Evolutionary conservation across 2,329 filamentous ascomycete genomes (phyloP), one percentile per base, ranked within the genome.

Genomic region (Plenodomus biglobosus): DNA sequence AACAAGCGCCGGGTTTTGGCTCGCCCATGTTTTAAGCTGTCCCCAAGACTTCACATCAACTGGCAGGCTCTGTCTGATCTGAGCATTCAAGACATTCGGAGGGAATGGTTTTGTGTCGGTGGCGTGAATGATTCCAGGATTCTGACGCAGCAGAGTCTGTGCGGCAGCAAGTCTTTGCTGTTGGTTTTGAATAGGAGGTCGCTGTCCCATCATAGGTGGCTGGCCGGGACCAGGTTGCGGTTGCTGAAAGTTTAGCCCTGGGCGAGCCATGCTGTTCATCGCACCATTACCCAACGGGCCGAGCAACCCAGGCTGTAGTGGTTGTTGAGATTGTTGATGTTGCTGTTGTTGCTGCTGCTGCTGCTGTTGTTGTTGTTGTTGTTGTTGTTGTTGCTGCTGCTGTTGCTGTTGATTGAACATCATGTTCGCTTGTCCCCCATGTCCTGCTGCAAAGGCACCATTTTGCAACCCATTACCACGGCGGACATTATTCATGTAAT

Each of bases 1-100:
- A 13, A 66, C 37, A 11, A 66, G 48, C 27, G 48, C 49, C 8
- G 71, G 67, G 46, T 82, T 82, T 37, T 76, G 69, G 21, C 63
- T 59, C 15, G 76, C 76, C 72, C 79, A 81, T 43, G 77, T 69
- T 63, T 83, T 84, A 6, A 85, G 69, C 46, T 82, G 77, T 8
- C 76, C 76, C 82, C 82, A 85, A 2, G 75, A 78, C 55, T 75
- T 78, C 19, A 84, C 70, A 11, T 77, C 66, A 21, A 75, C 76
- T 5, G 81, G 80, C 8, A 81, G 39, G 35, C 46, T 62, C 39
- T 64, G 55, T 42, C 54, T 59, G 13, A 64, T 47, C 34, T 53
- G 54, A 21, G 52, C 43, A 38, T 59, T 64, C 13, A 70, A 42
- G 3, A 68, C 58, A 37, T 57, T 64, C 3, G 64, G 63, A 20